Evolutionary conservation across 768 basidiomycete genomes (phyloP).

Genomic region (Tephrocybe rancida): DNA sequence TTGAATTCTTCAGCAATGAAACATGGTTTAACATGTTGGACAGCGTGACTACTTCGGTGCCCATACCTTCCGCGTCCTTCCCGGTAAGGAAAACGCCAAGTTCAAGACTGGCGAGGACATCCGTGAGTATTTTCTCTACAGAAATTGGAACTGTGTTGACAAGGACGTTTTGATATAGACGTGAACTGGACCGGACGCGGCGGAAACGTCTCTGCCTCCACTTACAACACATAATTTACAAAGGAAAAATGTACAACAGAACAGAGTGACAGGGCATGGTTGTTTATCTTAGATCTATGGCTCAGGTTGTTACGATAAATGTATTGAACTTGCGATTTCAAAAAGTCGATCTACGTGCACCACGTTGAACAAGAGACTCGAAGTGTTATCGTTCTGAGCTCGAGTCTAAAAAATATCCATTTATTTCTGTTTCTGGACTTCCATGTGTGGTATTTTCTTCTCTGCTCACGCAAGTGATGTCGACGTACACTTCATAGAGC

Average conservation of each 20-base stretch:
- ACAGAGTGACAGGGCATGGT: background rate
- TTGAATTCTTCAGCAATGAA: background rate
- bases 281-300: conserved; percentile 11
- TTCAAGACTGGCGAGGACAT: conserved; percentile 86
- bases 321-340: conserved; percentile 2
- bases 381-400: too few species aligned
- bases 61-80: conserved; percentile 94
- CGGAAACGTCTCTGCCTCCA: conserved; percentile 88
- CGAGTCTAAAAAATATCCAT: too few species aligned
- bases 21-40: background rate
- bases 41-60: conserved; percentile 99
- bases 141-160: conserved; percentile 8
- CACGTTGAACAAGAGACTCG: conserved; percentile 5
- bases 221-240: conserved; percentile 62
- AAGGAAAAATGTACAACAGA: conserved; percentile 10
- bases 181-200: conserved; percentile 99
- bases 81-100: conserved; percentile 86
- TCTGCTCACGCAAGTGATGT: conserved; percentile 29
- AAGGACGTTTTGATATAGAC: conserved; percentile 49
- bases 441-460: conserved; percentile 77
- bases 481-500: conserved; percentile 22
- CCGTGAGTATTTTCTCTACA: conserved; percentile 55
- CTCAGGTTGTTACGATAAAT: conserved; percentile 8
- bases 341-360: background rate
- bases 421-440: conserved; percentile 16